Base-by-base conservation (phyloP, 805 yeast genomes). In the Wickerhamiella sergipiensis region DNA sequence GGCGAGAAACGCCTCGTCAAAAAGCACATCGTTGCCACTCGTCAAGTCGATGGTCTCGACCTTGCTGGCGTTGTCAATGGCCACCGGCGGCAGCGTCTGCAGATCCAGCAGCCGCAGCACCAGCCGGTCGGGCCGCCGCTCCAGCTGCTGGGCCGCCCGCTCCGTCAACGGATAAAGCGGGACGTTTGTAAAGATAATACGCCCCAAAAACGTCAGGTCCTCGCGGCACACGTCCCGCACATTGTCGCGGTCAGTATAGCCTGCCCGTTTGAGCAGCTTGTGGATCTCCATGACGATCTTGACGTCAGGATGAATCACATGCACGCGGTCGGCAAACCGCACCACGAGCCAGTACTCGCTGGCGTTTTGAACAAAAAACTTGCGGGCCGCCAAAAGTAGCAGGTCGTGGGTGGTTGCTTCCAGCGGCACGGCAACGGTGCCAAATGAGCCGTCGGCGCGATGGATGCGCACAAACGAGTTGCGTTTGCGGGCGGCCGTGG, bases 361-460 rank as follows among this genome's bases (percentile, higher is more conserved):
- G 21, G 56, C 45, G 21, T 59, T 54, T 2, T 24, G 45, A 18
- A 59, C 52, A 45, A 60, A 60, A 60, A 88, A 83, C 65, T 90
- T 89, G 53, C 84, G 78, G 55, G 84, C 85, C 22, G 87, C 76
- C 46, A 77, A 74, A 31, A 77, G 78, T 40, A 90, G 70, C 49
- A 92, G 68, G 46, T 87, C 95, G 7, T 79, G 74, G 0, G 87
- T 85, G 0, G 90, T 78, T 1, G 88, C 83, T 52, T 83, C 85
- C 33, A 84, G 73, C 0, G 90, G 78, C 61, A 95, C 82, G 15
- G 88, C 79, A 19, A 90, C 69, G 1, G 95, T 85, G 15, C 92
- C 83, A 56, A 87, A 85, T 10, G 88, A 83, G 58, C 87, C 89
- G 52, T 85, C 95, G 49, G 80, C 84, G 52, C 83, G 79, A 68